These are phyloP conservation scores for Austroboletus festivus DNA, from an alignment of 768 basidiomycete genomes.

Conservation along the genomic window DNA sequence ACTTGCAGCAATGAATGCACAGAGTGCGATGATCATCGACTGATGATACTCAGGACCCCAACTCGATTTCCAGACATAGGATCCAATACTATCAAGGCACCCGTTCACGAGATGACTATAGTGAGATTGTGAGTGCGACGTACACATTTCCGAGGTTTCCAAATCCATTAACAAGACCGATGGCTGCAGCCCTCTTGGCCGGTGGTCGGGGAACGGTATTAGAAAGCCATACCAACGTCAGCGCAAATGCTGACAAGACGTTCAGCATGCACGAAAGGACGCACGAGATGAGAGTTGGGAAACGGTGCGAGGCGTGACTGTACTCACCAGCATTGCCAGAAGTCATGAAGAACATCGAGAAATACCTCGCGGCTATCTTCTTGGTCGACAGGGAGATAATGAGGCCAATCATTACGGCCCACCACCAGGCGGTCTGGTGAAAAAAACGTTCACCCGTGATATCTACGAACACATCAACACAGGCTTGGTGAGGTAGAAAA, in stretches of 20 bases:
- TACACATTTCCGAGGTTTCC: constrained; percentile 60
- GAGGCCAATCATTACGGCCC: constrained; percentile 58
- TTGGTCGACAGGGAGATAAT: constrained; percentile 57
- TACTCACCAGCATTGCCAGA: constrained; percentile 44
- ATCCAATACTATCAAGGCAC: constrained; percentile 45
- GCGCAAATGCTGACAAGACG: constrained; percentile 32
- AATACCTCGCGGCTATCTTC: constrained; percentile 50
- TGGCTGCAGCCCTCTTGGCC: constrained; percentile 50
- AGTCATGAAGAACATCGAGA: constrained; percentile 64
- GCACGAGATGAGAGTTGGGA: no score
- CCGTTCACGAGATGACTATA: background rate
- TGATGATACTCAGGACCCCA: constrained; percentile 64
- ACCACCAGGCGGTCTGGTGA: constrained; percentile 56
- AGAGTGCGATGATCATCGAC: constrained; percentile 54
- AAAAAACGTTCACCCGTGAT: constrained; percentile 63
- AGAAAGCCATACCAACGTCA: constrained; percentile 61
- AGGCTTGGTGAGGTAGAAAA: background rate
- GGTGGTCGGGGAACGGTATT: constrained; percentile 62
- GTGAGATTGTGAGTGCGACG: constrained; percentile 23
- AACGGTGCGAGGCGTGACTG: background rate
- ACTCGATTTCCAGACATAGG: constrained; percentile 56
- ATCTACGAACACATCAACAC: constrained; percentile 31
- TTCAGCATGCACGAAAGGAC: background rate
- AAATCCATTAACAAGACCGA: constrained; percentile 59
- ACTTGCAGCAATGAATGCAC: constrained; percentile 33